phyloP scores from a whole-genome alignment of 495 filamentous ascomycete genomes.

The Lentithecium fluviatile region DNA sequence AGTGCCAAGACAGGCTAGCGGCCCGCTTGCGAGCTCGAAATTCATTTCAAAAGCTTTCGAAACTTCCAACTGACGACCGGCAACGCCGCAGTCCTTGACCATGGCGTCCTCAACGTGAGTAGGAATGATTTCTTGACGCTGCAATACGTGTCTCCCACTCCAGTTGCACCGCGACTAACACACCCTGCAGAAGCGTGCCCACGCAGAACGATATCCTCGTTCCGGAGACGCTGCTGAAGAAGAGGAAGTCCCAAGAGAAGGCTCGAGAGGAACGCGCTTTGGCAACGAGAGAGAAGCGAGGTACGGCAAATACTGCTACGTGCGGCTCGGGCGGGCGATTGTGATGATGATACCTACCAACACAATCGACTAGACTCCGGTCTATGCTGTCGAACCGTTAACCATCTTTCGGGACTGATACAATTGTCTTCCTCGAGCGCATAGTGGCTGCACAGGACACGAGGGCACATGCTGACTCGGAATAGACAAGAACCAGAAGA shows the following conservation, averaged over 20 bases:
- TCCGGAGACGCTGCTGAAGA: conserved; percentile 59
- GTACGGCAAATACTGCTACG: conserved; percentile 56
- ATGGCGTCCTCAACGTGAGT: conserved; percentile 1
- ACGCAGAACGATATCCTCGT: conserved; percentile 33
- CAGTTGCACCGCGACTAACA: neutral
- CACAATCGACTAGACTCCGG: conserved; percentile 80
- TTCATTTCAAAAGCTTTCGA: neutral
- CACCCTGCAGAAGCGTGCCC: conserved; percentile 23
- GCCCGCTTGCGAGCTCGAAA: neutral
- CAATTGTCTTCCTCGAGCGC: conserved; percentile 38
- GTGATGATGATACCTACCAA: conserved; percentile 71
- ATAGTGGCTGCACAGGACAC: conserved; percentile 27
- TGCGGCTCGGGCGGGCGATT: conserved; percentile 33
- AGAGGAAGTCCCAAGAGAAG: conserved; percentile 99
- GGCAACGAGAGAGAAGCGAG: conserved; percentile 80
- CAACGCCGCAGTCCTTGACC: neutral
- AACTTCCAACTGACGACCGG: neutral
- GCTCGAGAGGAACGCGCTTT: conserved; percentile 80
- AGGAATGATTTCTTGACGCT: neutral
- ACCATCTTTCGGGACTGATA: conserved; percentile 99
- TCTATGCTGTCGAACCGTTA: conserved; percentile 96
- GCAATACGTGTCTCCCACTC: neutral
- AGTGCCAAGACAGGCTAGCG: neutral
- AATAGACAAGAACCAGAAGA: conserved; percentile 86
- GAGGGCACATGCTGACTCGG: conserved; percentile 35